A percentile compares a stretch with the other conserved stretches of the same genome.
Conservation (phyloP, 2,329 filamentous ascomycete genomes). For the Fusarium euwallaceae region DNA sequence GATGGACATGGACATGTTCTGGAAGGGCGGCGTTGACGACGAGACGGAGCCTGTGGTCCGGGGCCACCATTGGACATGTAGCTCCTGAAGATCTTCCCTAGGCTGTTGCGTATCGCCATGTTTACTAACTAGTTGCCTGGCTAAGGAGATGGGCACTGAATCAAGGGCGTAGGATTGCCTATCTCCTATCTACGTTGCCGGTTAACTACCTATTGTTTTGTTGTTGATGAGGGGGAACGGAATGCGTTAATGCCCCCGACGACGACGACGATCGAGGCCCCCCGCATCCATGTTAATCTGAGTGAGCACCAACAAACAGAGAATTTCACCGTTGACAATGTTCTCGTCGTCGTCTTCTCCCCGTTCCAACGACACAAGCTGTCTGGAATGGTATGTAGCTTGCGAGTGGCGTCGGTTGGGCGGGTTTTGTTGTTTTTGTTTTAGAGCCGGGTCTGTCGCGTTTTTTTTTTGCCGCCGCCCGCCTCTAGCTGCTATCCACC, state of each 20-base stretch:
- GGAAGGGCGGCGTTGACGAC: slow-evolving; percentile 37
- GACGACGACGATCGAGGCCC: slow-evolving; percentile 9
- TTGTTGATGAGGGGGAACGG: slow-evolving; percentile 17
- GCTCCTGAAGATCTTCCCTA: neutral
- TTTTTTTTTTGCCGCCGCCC: slow-evolving; percentile 29
- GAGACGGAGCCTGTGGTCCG: neutral
- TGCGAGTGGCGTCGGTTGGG: slow-evolving; percentile 23
- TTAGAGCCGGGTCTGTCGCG: slow-evolving; percentile 12
- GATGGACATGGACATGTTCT: slow-evolving; percentile 22
- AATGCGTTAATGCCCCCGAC: slow-evolving; percentile 1
- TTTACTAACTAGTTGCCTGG: neutral
- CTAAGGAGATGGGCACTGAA: neutral
- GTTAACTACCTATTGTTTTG: neutral
- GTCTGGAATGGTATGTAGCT: slow-evolving; percentile 21
- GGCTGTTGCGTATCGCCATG: neutral
- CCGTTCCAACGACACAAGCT: slow-evolving; percentile 3
- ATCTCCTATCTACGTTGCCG: neutral
- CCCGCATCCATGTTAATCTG: slow-evolving; percentile 7
- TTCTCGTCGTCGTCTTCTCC: neutral
- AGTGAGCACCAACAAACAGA: neutral
- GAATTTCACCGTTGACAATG: neutral
- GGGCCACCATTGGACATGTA: neutral
- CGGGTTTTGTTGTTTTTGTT: slow-evolving; percentile 35
- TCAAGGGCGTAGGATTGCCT: neutral
- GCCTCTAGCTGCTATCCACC: neutral